Conservation (phyloP, 2,329 filamentous ascomycete genomes). For the Microdochium nivale region DNA sequence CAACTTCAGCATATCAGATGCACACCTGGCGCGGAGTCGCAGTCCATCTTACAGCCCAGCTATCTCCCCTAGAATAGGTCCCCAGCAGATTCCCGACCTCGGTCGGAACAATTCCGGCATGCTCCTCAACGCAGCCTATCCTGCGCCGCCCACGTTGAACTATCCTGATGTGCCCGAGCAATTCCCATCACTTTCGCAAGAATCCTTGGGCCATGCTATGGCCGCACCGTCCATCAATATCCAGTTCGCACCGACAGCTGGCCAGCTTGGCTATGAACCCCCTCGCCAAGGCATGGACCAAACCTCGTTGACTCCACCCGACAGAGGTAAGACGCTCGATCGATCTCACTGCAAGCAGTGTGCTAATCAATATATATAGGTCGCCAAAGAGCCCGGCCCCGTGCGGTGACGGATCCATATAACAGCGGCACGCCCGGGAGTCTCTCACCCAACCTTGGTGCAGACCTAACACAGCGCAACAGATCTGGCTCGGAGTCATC, state of each 20-base stretch:
- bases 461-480: constrained; percentile 28
- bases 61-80: constrained; percentile 53
- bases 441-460: constrained; percentile 42
- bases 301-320: constrained; percentile 77
- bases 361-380: constrained; percentile 23
- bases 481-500: constrained; percentile 33
- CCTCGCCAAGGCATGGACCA: constrained; percentile 58
- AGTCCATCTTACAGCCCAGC: constrained; percentile 72
- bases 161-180: constrained; percentile 34
- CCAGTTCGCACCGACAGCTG: constrained; percentile 73
- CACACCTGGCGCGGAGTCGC: constrained; percentile 58
- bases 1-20: constrained; percentile 71
- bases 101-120: constrained; percentile 37
- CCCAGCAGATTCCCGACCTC: constrained; percentile 46
- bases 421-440: constrained; percentile 35
- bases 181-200: constrained; percentile 41
- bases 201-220: constrained; percentile 62
- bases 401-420: constrained; percentile 53
- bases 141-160: constrained; percentile 32
- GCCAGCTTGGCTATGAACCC: constrained; percentile 57
- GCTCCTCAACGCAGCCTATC: constrained; percentile 32
- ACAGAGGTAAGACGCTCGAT: constrained; percentile 45
- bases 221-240: constrained; percentile 93
- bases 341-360: constrained; percentile 3
- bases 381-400: constrained; percentile 38